phyloP scores from a whole-genome alignment of 2,329 filamentous ascomycete species.

The Thielaviopsis ethacetica region DNA sequence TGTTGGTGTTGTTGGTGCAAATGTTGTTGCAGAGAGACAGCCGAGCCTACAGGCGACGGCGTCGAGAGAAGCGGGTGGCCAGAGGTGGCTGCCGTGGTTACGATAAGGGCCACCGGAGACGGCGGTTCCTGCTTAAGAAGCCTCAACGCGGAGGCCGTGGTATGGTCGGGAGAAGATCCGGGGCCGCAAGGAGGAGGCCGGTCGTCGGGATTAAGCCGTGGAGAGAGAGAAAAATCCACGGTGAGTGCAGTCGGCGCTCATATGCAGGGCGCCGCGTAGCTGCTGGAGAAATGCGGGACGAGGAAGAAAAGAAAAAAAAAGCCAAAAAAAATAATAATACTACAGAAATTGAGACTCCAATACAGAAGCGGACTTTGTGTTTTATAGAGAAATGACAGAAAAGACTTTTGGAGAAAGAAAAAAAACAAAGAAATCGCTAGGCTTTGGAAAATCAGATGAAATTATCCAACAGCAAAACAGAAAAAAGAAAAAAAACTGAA shows the following conservation, averaged over 20 bases:
- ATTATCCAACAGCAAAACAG: background rate
- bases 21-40: slow-evolving; percentile 8
- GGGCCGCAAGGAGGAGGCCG: slow-evolving; percentile 9
- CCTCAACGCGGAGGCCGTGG: background rate
- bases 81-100: slow-evolving; percentile 3
- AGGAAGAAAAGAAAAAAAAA: background rate
- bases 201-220: slow-evolving; percentile 11
- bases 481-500: background rate
- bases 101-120: slow-evolving; percentile 3
- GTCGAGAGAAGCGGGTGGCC: slow-evolving; percentile 8
- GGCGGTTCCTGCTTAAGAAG: background rate
- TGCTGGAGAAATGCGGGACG: background rate
- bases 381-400: background rate
- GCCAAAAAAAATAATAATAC: background rate
- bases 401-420: background rate
- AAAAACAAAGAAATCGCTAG: background rate
- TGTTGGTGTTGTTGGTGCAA: slow-evolving; percentile 2
- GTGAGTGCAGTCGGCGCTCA: slow-evolving; percentile 8
- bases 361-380: background rate
- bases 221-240: slow-evolving; percentile 11
- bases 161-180: background rate
- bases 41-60: slow-evolving; percentile 6
- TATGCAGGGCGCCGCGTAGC: slow-evolving; percentile 12
- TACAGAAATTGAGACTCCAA: background rate
- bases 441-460: background rate